Conservation (phyloP, 768 basidiomycete species). For the Cystoderma amianthinum region DNA sequence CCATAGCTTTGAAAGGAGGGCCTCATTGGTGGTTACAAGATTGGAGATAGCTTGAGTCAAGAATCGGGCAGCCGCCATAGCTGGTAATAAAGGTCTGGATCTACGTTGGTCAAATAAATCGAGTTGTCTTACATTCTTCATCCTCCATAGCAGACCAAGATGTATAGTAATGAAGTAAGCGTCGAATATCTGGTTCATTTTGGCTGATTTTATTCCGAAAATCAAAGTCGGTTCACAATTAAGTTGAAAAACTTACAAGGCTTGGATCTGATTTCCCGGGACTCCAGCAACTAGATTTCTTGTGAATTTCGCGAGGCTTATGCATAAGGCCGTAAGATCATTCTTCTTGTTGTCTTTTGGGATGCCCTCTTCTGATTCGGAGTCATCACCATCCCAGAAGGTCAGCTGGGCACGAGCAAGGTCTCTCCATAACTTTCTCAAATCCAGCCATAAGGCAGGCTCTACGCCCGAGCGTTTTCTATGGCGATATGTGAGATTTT, state of each 20-base stretch:
- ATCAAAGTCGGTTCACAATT: slow-evolving; percentile 3
- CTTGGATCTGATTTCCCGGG: slow-evolving; percentile 59
- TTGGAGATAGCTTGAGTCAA: slow-evolving; percentile 80
- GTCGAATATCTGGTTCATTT: slow-evolving; percentile 66
- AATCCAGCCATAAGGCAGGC: slow-evolving; percentile 46
- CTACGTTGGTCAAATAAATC: slow-evolving; percentile 3
- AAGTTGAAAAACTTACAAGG: slow-evolving; percentile 50
- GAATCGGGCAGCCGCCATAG: slow-evolving; percentile 53
- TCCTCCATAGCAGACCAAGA: slow-evolving; percentile 70
- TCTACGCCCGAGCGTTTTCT: slow-evolving; percentile 27
- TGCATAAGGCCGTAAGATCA: slow-evolving; percentile 31
- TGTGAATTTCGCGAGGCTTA: slow-evolving; percentile 67
- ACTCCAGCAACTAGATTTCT: slow-evolving; percentile 80
- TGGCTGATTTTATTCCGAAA: slow-evolving; percentile 31
- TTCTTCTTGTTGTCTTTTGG: slow-evolving; percentile 19
- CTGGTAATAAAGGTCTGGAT: slow-evolving; percentile 44
- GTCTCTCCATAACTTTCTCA: slow-evolving; percentile 53
- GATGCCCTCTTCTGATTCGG: slow-evolving; percentile 24
- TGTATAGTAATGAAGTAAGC: slow-evolving; percentile 64
- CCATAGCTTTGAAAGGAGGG: slow-evolving; percentile 54
- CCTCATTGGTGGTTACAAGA: slow-evolving; percentile 68
- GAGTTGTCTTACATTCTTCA: slow-evolving; percentile 36
- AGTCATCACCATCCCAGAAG: slow-evolving; percentile 43
- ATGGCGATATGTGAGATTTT: neutral
- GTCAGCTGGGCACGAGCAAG: slow-evolving; percentile 40